phyloP scores from a whole-genome alignment of 1,139 yeast species.

The Taphrina wiesneri region DNA sequence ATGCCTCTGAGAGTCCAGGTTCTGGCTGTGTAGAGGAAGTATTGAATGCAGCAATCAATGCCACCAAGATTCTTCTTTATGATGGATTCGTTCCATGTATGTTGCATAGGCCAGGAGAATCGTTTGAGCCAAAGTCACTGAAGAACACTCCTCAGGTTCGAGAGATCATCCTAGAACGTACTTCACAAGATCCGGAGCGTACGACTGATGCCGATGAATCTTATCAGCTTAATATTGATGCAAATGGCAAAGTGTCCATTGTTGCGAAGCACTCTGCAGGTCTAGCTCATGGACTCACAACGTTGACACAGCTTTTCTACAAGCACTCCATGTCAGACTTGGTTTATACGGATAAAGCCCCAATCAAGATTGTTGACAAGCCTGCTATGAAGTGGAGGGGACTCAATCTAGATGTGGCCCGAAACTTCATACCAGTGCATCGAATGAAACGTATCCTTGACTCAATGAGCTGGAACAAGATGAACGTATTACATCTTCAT shows the following conservation, averaged over 20 bases:
- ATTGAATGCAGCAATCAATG: constrained; percentile 8
- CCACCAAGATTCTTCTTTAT: neutral
- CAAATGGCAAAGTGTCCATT: neutral
- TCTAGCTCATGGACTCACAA: constrained; percentile 51
- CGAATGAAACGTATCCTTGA: constrained; percentile 51
- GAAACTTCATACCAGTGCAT: constrained; percentile 49
- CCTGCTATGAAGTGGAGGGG: constrained; percentile 55
- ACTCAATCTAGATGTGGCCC: constrained; percentile 50
- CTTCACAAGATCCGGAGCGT: neutral
- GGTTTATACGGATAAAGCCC: constrained; percentile 46
- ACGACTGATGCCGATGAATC: neutral
- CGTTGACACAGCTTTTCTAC: constrained; percentile 52
- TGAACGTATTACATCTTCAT: constrained; percentile 55
- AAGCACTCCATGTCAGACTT: constrained; percentile 42
- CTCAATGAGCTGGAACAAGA: constrained; percentile 50
- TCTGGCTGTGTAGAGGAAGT: neutral
- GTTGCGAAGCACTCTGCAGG: constrained; percentile 44
- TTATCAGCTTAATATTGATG: neutral
- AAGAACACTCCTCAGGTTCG: neutral
- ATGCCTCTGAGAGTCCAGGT: neutral
- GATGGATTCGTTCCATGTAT: constrained; percentile 22
- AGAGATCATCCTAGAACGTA: neutral
- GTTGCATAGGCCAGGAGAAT: neutral
- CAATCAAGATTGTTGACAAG: constrained; percentile 48
- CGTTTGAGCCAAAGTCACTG: constrained; percentile 3